Conservation (phyloP, 164 flowering plant species). For the Vitis amurensis region DNA sequence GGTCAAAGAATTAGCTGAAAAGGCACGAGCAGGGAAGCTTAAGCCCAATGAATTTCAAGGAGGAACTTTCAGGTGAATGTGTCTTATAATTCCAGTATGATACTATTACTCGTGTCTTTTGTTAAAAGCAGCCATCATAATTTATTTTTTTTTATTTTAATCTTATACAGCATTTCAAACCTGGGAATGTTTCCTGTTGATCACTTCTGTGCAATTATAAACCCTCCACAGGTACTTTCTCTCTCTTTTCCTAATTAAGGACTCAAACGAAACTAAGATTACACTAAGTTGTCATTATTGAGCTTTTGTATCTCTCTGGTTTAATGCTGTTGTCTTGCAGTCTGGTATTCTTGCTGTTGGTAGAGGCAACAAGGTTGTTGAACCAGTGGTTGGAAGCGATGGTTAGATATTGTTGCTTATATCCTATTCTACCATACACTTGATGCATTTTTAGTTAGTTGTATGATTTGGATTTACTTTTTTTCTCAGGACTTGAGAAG, state of each 20-base stretch:
- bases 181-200: conserved; percentile 99
- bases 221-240: conserved; percentile 87
- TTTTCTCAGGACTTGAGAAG: conserved; percentile 61
- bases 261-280: neutral
- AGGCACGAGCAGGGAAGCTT: conserved; percentile 88
- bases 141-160: neutral
- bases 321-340: conserved; percentile 39
- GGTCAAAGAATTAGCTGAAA: conserved; percentile 95
- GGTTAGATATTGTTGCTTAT: conserved; percentile 43
- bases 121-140: neutral
- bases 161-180: conserved; percentile 88
- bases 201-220: conserved; percentile 89
- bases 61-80: conserved; percentile 86
- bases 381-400: conserved; percentile 60
- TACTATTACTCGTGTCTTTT: neutral
- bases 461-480: conserved; percentile 2
- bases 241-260: conserved; percentile 14
- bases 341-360: conserved; percentile 97
- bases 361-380: conserved; percentile 89
- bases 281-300: neutral
- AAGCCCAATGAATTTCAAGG: conserved; percentile 91
- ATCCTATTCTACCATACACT: neutral
- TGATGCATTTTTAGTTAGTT: neutral
- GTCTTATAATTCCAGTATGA: neutral
- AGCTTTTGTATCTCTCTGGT: neutral